Evolutionary conservation across 306 rosid genomes (phyloP), one percentile per base, ranked within the genome.

Genomic region (Castanea sativa): DNA sequence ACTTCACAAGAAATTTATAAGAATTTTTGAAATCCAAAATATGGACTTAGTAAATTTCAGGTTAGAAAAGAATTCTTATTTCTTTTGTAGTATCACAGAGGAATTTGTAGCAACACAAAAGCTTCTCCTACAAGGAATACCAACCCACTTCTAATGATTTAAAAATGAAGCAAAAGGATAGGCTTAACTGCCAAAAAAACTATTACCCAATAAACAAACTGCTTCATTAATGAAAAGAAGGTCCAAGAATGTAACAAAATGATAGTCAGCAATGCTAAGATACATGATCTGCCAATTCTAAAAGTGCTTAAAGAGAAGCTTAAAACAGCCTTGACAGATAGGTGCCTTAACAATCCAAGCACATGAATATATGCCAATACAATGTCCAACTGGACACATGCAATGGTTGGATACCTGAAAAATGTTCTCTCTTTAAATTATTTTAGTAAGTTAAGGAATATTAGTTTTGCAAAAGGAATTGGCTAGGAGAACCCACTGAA

Each of bases 281-380:
- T 33, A 67, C 59, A 74, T 21, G 63, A 63, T 33, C 5, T 41
- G 41, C 57, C 27, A 29, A 69, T 76, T 59, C 84, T 21, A 81
- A 30, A 58, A 79, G 83, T 74, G 51, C 35, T 57, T 21, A 57
- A 61, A 75, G 69, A 74, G 75, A 80, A 49, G 38, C 32, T 15
- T 6, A 33, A 71, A 73, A 72, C 64, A 76, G 41, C 73, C 55
- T 56, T 73, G 63, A 77, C 85, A 76, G 67, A 79, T 5, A 70
- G 70, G 67, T 78, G 78, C 55, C 78, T 72, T 59, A 49, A 78
- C 67, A 59, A 59, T 68, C 79, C 51, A 65, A 21, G 77, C 87
- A 82, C 58, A 77, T 75, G 81, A 86, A 85, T 51, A 75, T 69
- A 74, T 85, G 79, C 81, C 75, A 55, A 67, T 64, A 23, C 71